Base-by-base conservation (phyloP, 768 basidiomycete genomes). In the Suillus subalutaceus region DNA sequence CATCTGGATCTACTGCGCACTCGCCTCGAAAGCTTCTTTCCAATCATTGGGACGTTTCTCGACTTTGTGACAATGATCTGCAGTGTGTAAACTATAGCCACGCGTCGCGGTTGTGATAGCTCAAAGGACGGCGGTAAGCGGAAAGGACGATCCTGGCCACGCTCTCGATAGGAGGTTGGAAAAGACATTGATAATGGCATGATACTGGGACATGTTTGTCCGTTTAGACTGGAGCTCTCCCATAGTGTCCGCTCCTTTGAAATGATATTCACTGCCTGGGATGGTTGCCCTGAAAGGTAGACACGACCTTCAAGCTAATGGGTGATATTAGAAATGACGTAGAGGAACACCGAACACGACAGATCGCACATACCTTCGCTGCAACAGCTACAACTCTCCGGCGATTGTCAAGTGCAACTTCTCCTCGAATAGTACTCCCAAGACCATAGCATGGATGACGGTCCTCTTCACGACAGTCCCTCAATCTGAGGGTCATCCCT, bases 111-210 rank as follows among this genome's bases (percentile, higher is more conserved):
- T 20, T 63, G n/a, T 30, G 32, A 63, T 58, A 77, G 62, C 16
- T 72, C 71, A 67, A 77, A 70, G 15, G 77, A 76, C 40, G 77
- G 76, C 0, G 76, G 76, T 16, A 79, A 70, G 41, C 74, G 77
- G 60, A 52, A 68, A 13, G 55, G 10, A 23, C 66, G 76, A 60
- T 63, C 71, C 53, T 67, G 67, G 2, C 37, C 38, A 23, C 70
- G 70, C 43, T 77, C 76, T 46, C 63, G 63, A 59, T 77, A 77
- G 13, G 70, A 18, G 6, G 74, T 56, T 56, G 76, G 76, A 58
- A 77, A 79, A 4, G 76, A 64, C 18, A 77, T 30, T 12, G 70
- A 76, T 16, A 77, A n/a, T 37, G 76, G 77, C 15, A 77, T 53
- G 37, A 77, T 23, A 63, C 76, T 55, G 32, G 76, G 76, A 35